These are phyloP conservation scores for Chalciporus chontae DNA, from an alignment of 768 basidiomycete species.

Conservation along the genomic window DNA sequence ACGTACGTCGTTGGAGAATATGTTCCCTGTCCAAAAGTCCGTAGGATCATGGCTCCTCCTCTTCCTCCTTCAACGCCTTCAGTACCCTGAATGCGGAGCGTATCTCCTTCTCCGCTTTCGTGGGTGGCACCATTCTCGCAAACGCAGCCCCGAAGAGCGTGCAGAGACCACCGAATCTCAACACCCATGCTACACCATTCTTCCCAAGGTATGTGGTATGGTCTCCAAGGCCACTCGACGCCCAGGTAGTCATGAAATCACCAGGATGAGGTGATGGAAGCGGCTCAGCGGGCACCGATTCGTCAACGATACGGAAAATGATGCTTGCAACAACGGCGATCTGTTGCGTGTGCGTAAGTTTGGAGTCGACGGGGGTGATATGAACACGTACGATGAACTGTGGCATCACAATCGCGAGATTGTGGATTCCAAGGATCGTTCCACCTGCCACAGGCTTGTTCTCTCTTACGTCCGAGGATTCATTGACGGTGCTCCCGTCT, in stretches of 20 bases:
- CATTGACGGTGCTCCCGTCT: constrained; percentile 36
- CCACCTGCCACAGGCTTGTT: constrained; percentile 70
- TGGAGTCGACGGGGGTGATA: not conserved
- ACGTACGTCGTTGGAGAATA: not conserved
- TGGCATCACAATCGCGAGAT: constrained; percentile 91
- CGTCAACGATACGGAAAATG: constrained; percentile 83
- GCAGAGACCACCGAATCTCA: constrained; percentile 88
- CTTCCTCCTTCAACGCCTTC: constrained; percentile 66
- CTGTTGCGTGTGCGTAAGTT: constrained; percentile 36
- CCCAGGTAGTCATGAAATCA: constrained; percentile 21
- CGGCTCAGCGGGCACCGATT: constrained; percentile 18
- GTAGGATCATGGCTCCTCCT: constrained; percentile 39
- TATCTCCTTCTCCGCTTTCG: constrained; percentile 90
- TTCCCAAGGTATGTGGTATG: constrained; percentile 70
- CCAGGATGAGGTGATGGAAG: constrained; percentile 29
- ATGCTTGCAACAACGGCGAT: constrained; percentile 81
- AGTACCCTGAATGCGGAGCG: constrained; percentile 76
- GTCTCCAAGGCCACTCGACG: constrained; percentile 32
- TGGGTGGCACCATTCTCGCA: constrained; percentile 81
- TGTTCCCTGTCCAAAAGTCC: not conserved
- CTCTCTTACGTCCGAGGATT: constrained; percentile 18
- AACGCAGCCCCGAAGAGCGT: constrained; percentile 75
- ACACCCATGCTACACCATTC: constrained; percentile 90
- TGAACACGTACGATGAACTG: constrained; percentile 76
- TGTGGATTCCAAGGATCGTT: constrained; percentile 92